Conservation (phyloP, 2,329 filamentous ascomycete genomes). For the Geosmithia putterillii region DNA sequence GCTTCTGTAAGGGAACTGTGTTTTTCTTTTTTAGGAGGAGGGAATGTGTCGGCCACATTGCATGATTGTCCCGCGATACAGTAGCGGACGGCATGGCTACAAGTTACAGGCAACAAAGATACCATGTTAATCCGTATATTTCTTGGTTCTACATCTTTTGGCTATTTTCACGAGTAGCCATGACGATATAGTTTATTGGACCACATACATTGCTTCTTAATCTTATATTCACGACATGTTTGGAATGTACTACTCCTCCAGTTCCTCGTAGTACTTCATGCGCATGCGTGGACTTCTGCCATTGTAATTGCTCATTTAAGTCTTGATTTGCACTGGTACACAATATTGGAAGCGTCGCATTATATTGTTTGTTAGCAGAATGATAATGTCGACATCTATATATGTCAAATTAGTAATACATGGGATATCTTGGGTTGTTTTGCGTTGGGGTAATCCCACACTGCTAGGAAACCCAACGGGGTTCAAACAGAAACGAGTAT, state of each 20-base stretch:
- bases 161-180: background rate
- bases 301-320: background rate
- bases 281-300: too few species aligned
- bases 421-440: too few species aligned
- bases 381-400: too few species aligned
- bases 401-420: too few species aligned
- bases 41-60: background rate
- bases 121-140: background rate
- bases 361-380: too few species aligned
- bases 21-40: background rate
- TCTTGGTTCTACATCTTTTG: background rate
- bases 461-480: background rate
- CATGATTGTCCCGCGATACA: background rate
- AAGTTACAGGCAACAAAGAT: background rate
- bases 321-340: background rate
- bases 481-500: background rate
- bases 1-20: constrained; percentile 3
- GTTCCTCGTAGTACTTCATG: too few species aligned
- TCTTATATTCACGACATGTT: background rate
- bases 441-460: background rate
- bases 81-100: background rate
- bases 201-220: background rate
- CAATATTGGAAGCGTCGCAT: too few species aligned
- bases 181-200: background rate
- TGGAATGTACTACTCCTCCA: too few species aligned